Percentiles rank a stretch among this genome's conserved stretches.
These are phyloP conservation scores for Trichosporon sp. DNA, from an alignment of 1,284 basidiomycete species.

Conservation along the genomic window DNA sequence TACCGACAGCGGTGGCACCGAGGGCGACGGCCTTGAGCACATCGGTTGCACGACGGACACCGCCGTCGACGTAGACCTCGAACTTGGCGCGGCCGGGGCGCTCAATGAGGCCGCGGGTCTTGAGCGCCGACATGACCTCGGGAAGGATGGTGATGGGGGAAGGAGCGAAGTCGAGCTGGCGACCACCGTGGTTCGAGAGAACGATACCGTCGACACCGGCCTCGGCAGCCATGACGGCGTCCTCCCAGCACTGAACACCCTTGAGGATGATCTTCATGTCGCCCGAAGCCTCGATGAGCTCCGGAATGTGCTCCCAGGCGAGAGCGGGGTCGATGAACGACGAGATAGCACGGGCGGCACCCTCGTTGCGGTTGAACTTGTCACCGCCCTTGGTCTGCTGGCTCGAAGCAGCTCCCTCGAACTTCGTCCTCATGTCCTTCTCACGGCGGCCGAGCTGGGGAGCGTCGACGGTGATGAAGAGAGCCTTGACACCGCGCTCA, in stretches of 20 bases:
- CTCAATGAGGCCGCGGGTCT: slow-evolving; percentile 64
- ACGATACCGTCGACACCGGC: slow-evolving; percentile 79
- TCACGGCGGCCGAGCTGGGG: slow-evolving; percentile 88
- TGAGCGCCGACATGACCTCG: slow-evolving; percentile 77
- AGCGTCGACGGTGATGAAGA: slow-evolving; percentile 92
- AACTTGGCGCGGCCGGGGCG: slow-evolving; percentile 62
- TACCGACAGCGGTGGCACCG: slow-evolving; percentile 76
- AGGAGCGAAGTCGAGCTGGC: slow-evolving; percentile 87
- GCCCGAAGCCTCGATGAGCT: slow-evolving; percentile 86
- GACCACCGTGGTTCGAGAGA: slow-evolving; percentile 63
- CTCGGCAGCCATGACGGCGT: slow-evolving; percentile 86
- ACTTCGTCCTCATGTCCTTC: slow-evolving; percentile 96
- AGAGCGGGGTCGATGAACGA: slow-evolving; percentile 91
- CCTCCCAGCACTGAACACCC: slow-evolving; percentile 92
- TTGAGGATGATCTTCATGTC: slow-evolving; percentile 87
- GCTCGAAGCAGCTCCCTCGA: slow-evolving; percentile 78
- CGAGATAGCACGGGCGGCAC: slow-evolving; percentile 91
- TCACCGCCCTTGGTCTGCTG: slow-evolving; percentile 63
- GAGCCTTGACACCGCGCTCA: slow-evolving; percentile 73
- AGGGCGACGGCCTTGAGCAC: slow-evolving; percentile 90
- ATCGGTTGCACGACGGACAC: slow-evolving; percentile 86
- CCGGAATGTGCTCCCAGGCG: slow-evolving; percentile 81
- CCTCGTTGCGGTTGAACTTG: slow-evolving; percentile 78
- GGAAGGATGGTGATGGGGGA: slow-evolving; percentile 88
- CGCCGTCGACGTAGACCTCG: slow-evolving; percentile 88